A percentile compares a stretch with the other conserved stretches of the same genome.
These are phyloP conservation scores for Fusarium musae DNA, from an alignment of 2,329 filamentous ascomycete genomes.

Conservation along the genomic window DNA sequence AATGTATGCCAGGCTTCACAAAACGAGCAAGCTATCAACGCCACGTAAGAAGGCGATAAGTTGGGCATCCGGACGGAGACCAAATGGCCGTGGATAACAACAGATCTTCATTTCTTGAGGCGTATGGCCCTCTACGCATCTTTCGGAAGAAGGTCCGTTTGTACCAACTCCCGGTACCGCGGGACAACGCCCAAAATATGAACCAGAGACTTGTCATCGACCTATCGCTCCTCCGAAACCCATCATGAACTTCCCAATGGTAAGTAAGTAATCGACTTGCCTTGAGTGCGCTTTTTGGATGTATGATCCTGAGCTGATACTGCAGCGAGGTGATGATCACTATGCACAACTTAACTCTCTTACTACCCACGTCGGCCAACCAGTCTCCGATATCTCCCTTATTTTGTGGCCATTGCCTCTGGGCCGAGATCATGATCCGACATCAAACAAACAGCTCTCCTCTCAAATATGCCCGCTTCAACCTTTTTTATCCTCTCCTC, in stretches of 20 bases:
- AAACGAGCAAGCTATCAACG: background rate
- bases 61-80: background rate
- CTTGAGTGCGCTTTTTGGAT: background rate
- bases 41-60: background rate
- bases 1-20: background rate
- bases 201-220: background rate
- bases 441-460: background rate
- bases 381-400: background rate
- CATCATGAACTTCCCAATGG: background rate
- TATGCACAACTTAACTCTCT: fast-evolving
- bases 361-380: background rate
- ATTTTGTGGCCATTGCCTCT: background rate
- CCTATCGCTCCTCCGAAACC: background rate
- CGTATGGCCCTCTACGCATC: background rate
- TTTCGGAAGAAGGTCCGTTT: background rate
- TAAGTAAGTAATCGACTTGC: fast-evolving
- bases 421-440: background rate
- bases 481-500: background rate
- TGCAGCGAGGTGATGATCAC: fast-evolving
- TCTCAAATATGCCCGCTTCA: background rate
- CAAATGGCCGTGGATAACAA: fast-evolving
- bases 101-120: no score
- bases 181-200: background rate
- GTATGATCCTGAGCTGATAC: background rate
- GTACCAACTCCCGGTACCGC: background rate